A percentile compares a stretch with the other conserved stretches of the same genome.
Conservation (phyloP, 805 yeast species). For the Yamadazyma phyllophila region DNA sequence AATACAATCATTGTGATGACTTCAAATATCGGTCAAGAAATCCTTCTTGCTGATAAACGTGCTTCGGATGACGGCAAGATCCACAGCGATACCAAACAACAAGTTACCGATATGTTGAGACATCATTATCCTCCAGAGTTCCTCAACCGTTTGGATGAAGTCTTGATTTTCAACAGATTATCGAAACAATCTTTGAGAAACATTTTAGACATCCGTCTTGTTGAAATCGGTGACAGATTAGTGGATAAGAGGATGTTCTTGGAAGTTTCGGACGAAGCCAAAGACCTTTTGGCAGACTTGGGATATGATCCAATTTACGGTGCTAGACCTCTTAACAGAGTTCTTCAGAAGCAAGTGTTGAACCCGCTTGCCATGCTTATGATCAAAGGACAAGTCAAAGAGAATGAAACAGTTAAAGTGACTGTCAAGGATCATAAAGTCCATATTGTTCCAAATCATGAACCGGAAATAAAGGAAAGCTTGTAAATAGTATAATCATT, state of each 20-base stretch:
- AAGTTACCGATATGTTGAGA: constrained; percentile 68
- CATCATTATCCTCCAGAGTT: constrained; percentile 89
- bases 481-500: neutral
- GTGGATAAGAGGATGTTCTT: constrained; percentile 71
- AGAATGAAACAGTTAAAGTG: constrained; percentile 32
- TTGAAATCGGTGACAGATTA: constrained; percentile 77
- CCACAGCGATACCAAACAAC: constrained; percentile 47
- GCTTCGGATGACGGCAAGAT: constrained; percentile 63
- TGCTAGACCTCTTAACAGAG: constrained; percentile 92
- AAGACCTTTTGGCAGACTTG: constrained; percentile 71
- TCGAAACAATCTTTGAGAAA: constrained; percentile 70
- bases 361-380: constrained; percentile 83
- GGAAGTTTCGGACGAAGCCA: constrained; percentile 59
- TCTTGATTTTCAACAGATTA: constrained; percentile 87
- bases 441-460: constrained; percentile 32
- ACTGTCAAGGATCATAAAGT: constrained; percentile 24
- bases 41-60: constrained; percentile 62
- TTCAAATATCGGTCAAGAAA: constrained; percentile 93
- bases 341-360: constrained; percentile 77
- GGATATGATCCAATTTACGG: constrained; percentile 95
- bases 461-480: neutral
- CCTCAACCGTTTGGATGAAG: constrained; percentile 89
- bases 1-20: constrained; percentile 97
- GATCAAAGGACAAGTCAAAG: constrained; percentile 72
- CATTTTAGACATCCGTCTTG: constrained; percentile 81